Percentiles rank a stretch among this genome's conserved stretches.
phyloP scores from a whole-genome alignment of 2,329 filamentous ascomycete species.

The Colletotrichum nymphaeae region DNA sequence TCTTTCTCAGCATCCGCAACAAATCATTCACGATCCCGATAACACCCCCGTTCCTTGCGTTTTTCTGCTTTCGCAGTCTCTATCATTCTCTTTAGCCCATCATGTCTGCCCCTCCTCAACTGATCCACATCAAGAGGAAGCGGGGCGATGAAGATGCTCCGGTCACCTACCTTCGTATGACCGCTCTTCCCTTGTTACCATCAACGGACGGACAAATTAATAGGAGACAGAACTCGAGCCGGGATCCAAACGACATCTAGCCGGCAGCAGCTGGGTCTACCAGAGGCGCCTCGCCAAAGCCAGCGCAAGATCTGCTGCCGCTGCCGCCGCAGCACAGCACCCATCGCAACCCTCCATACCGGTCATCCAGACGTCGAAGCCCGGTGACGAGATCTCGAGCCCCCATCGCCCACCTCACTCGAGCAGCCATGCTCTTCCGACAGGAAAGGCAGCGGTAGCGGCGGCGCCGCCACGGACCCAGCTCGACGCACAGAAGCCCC shows the following conservation, averaged over 20 bases:
- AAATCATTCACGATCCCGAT: neutral
- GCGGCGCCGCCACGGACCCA: neutral
- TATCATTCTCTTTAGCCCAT: constrained; percentile 1
- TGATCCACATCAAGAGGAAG: constrained; percentile 72
- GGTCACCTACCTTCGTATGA: constrained; percentile 66
- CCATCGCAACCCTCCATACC: constrained; percentile 46
- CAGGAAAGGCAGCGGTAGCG: neutral
- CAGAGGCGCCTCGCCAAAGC: constrained; percentile 57
- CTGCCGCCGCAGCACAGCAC: constrained; percentile 27
- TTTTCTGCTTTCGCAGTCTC: neutral
- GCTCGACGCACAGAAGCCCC: neutral
- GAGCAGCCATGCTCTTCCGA: constrained; percentile 6
- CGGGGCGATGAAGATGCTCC: constrained; percentile 63
- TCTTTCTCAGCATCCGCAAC: neutral
- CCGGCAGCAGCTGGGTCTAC: constrained; percentile 65
- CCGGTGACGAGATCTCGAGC: constrained; percentile 47
- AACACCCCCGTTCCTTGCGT: no score
- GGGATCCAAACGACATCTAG: constrained; percentile 64
- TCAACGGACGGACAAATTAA: neutral
- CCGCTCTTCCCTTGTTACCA: constrained; percentile 5
- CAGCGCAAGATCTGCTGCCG: constrained; percentile 39
- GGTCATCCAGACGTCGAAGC: constrained; percentile 60
- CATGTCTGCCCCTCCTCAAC: constrained; percentile 69
- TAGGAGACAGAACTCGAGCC: constrained; percentile 60
- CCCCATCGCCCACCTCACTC: constrained; percentile 39